These are phyloP conservation scores for Cercospora sp. DNA, from an alignment of 2,329 filamentous ascomycete genomes.

Conservation along the genomic window DNA sequence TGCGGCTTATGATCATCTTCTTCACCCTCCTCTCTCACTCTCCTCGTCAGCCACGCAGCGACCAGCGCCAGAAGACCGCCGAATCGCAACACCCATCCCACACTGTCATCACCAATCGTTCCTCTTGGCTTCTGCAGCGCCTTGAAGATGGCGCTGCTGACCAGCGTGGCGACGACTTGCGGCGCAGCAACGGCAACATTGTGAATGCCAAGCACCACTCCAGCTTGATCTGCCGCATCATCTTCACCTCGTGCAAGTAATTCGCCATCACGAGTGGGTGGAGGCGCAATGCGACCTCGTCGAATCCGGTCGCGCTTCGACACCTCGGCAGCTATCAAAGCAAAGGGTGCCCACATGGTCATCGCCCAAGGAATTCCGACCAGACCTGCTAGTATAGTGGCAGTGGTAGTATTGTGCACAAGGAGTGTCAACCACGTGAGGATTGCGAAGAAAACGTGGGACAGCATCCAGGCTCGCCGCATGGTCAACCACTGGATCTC, in stretches of 20 bases:
- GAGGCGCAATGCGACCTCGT: constrained; percentile 49
- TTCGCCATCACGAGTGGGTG: constrained; percentile 38
- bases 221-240: constrained; percentile 72
- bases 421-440: constrained; percentile 84
- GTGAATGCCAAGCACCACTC: constrained; percentile 90
- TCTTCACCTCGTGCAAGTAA: constrained; percentile 49
- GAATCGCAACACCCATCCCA: constrained; percentile 81
- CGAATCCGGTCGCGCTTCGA: constrained; percentile 73
- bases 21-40: constrained; percentile 25
- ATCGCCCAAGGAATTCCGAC: constrained; percentile 86
- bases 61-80: constrained; percentile 76
- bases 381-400: constrained; percentile 74
- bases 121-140: constrained; percentile 84
- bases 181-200: constrained; percentile 92
- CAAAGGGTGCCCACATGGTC: constrained; percentile 92
- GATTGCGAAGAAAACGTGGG: constrained; percentile 77
- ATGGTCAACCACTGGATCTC: constrained; percentile 83
- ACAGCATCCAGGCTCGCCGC: constrained; percentile 81
- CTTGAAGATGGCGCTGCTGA: constrained; percentile 81
- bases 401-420: constrained; percentile 68
- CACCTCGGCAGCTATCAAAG: constrained; percentile 91
- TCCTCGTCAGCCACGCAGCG: constrained; percentile 54
- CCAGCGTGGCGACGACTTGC: constrained; percentile 84
- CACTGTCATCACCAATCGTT: constrained; percentile 78
- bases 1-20: constrained; percentile 13